Percentiles rank a stretch among this genome's conserved stretches.
Evolutionary conservation across 2,329 filamentous ascomycete genomes (phyloP).

Genomic region (Talaromyces atroroseus): DNA sequence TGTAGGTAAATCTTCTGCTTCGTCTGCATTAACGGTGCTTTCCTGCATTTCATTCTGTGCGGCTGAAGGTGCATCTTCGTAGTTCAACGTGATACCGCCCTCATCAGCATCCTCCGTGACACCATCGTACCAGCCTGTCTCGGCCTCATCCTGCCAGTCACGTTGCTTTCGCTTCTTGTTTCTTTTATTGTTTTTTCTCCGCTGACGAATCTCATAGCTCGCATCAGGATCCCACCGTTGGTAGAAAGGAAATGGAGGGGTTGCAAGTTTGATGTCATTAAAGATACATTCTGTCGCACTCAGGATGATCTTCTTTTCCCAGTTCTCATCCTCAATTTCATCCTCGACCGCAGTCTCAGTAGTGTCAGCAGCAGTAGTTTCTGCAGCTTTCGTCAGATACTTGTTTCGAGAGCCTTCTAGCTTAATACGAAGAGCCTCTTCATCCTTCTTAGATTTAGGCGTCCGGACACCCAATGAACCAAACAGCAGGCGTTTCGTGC

Average conservation of each 20-base stretch:
- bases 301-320: slow-evolving; percentile 69
- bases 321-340: slow-evolving; percentile 54
- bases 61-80: slow-evolving; percentile 37
- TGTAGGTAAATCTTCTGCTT: slow-evolving; percentile 45
- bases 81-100: slow-evolving; percentile 29
- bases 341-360: slow-evolving; percentile 26
- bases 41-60: slow-evolving; percentile 15
- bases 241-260: slow-evolving; percentile 33
- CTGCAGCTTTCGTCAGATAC: slow-evolving; percentile 17
- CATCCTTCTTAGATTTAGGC: slow-evolving; percentile 64
- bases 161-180: slow-evolving; percentile 45
- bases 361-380: slow-evolving; percentile 17
- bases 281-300: slow-evolving; percentile 78
- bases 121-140: slow-evolving; percentile 41
- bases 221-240: slow-evolving; percentile 85
- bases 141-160: slow-evolving; percentile 43
- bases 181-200: slow-evolving; percentile 28
- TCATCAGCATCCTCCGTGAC: slow-evolving; percentile 31
- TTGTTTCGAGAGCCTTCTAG: slow-evolving; percentile 44
- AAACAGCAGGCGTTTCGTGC: slow-evolving; percentile 64
- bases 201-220: slow-evolving; percentile 40
- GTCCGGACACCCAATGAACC: slow-evolving; percentile 64
- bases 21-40: slow-evolving; percentile 16
- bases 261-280: slow-evolving; percentile 20
- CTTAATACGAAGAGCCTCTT: slow-evolving; percentile 56